phyloP scores from a whole-genome alignment of 164 flowering plant species.

The Annona squamosa region DNA sequence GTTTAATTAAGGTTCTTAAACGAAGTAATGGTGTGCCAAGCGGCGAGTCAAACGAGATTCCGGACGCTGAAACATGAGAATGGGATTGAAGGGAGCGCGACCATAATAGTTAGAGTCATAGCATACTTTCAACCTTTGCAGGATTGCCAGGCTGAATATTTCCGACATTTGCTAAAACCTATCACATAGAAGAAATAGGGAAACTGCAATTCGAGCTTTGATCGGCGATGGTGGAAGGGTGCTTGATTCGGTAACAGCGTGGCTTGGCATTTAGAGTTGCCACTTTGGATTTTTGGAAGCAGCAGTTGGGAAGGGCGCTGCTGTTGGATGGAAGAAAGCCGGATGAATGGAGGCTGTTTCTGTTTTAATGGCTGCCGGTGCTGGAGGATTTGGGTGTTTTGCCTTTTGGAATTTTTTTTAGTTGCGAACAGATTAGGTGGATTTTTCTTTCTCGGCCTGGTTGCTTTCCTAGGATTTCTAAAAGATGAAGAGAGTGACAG shows the following conservation, averaged over 20 bases:
- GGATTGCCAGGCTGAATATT: slow-evolving; percentile 80
- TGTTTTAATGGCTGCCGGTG: no score
- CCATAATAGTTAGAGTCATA: slow-evolving; percentile 86
- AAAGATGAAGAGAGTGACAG: slow-evolving; percentile 74
- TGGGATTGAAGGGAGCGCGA: slow-evolving; percentile 78
- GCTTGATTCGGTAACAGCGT: no score
- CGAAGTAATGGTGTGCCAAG: slow-evolving; percentile 99
- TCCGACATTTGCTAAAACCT: slow-evolving; percentile 90
- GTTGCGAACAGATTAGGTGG: slow-evolving; percentile 85
- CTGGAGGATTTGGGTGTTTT: no score
- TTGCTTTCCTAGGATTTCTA: slow-evolving; percentile 74
- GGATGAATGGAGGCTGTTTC: no score
- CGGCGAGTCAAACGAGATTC: slow-evolving; percentile 87
- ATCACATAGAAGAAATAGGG: slow-evolving; percentile 98
- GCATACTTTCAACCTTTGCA: slow-evolving; percentile 95
- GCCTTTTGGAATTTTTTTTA: no score
- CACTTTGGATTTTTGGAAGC: no score
- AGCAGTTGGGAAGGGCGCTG: no score
- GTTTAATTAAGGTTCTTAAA: neutral
- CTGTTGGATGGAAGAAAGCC: no score
- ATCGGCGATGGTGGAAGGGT: no score
- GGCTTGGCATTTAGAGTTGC: no score
- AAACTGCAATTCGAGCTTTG: no score
- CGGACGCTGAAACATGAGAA: slow-evolving; percentile 85
- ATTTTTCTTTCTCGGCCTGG: slow-evolving; percentile 82